Evolutionary conservation across 257 asterid genomes (phyloP), one percentile per base, ranked within the genome.

Genomic region (Solanum peruvianum): DNA sequence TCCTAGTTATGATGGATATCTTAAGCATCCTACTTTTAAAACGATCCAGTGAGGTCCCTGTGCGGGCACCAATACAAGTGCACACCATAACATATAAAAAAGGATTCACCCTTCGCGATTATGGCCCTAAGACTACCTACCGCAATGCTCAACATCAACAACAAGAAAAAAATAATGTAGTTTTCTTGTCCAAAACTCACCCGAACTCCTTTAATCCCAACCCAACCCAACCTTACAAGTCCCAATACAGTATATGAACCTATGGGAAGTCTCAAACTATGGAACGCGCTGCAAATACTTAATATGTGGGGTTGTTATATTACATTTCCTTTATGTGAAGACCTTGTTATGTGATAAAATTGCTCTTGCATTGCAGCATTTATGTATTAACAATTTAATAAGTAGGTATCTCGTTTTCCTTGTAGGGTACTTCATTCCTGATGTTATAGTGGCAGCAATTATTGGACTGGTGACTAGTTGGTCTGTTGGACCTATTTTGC

Each of bases 351-450:
- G 69, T 49, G 69, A 49, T 49, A 64, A 49, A 49, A 49, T 49
- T 81, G 29, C 69, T 29, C 44, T 81, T 81, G 69, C 18, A 49
- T 81, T 81, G 56, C 44, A 47, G 45, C 69, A 81, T 81, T 27
- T 81, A 49, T 52, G 41, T 42, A 33, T 41, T 60, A 5, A 37
- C 73, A 71, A 47, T 18, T 18, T 49, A 31, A 33, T 27, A 86
- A 70, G 25, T 71, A 6, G 15, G 73, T 70, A 52, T 37, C 37
- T 41, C 66, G 64, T 8, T 81, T 72, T 39, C 47, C 76, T 92
- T 91, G 94, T 98, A 97, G 99, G 99, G 21, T 93, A 88, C 90
- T 97, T 97, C 91, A 89, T 96, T 87, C 95, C 98, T 29, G 99
- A 97, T 92, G 91, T 89, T 44, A 82, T 95, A 88, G 97, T 95